Evolutionary conservation across 2,329 filamentous ascomycete species (phyloP), one percentile per base, ranked within the genome.

Genomic region (Colletotrichum siamense): DNA sequence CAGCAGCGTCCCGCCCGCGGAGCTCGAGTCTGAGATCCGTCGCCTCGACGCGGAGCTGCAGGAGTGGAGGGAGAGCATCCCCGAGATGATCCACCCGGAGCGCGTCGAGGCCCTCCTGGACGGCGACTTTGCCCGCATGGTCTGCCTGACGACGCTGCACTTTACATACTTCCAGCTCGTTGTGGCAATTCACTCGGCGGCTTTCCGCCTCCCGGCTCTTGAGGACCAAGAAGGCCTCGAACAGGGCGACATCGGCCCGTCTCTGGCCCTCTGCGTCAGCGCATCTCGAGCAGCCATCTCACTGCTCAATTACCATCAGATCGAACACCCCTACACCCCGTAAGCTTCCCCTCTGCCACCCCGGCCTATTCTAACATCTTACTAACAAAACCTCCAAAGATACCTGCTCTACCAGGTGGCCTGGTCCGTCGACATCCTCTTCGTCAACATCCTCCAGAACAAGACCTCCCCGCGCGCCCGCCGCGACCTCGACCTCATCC

Each of bases 151-250:
- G 7, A 73, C 70, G 8, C 34, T 76, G 44, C 73, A 76, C 44
- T 76, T 73, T 49, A 76, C 73, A 9, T 76, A 76, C 44, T 76
- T 76, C 49, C 73, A 76, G 59, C 73, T 76, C 22, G 44, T 73
- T 13, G 73, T 76, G 6, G 73, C 73, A 3, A 76, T 76, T 3
- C 73, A 76, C 64, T 76, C 73, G 2, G 57, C 73, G 5, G 73
- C 70, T 12, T 76, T 76, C 64, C 32, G 70, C 18, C 30, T 76
- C 5, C 70, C 69, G 3, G 26, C 57, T 5, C 34, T 76, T 2
- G 73, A 73, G 10, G 73, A 73, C 8, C 70, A 76, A 24, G 73
- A 76, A 59, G 57, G 57, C n/a, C 26, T 68, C 8, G 73, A 76
- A 5, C 10, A 49, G 12, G 32, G 30, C 26, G 73, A 76, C 18